Evolutionary conservation across 768 basidiomycete species (phyloP).

Genomic region (Tubosaeta sp.): DNA sequence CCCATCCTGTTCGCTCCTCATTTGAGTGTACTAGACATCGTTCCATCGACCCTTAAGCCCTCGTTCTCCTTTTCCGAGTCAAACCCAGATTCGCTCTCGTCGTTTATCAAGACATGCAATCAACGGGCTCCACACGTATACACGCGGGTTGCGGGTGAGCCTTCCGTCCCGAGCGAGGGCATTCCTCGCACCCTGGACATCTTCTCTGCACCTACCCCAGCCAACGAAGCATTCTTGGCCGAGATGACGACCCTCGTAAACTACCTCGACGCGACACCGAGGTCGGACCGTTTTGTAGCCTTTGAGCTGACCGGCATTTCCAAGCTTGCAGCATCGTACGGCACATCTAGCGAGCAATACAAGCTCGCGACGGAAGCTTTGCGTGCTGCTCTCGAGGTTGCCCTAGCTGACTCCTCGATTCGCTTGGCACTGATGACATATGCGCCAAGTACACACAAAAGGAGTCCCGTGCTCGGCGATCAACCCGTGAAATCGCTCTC

Average conservation of each 20-base stretch:
- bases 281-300: constrained; percentile 55
- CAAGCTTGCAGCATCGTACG: constrained; percentile 44
- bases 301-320: constrained; percentile 53
- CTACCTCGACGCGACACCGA: constrained; percentile 37
- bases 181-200: constrained; percentile 36
- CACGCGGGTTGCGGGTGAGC: constrained; percentile 45
- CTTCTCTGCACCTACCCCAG: constrained; percentile 39
- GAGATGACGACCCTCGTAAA: constrained; percentile 47
- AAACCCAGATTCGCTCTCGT: constrained; percentile 36
- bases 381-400: constrained; percentile 44
- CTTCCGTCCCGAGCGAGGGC: constrained; percentile 28
- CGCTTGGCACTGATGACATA: constrained; percentile 54
- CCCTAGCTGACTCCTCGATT: constrained; percentile 36
- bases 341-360: constrained; percentile 54
- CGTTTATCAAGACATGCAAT: constrained; percentile 54
- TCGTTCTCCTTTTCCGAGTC: constrained; percentile 42
- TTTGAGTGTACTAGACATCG: constrained; percentile 39
- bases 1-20: neutral
- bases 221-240: constrained; percentile 36
- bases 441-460: constrained; percentile 33
- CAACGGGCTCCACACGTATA: constrained; percentile 57
- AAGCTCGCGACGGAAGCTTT: constrained; percentile 39
- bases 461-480: constrained; percentile 37
- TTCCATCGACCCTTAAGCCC: constrained; percentile 48
- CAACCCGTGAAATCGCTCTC: constrained; percentile 58